Evolutionary conservation across 225 moss, liverwort and hornwort species (phyloP).

Genomic region (Marchantia paleacea): DNA sequence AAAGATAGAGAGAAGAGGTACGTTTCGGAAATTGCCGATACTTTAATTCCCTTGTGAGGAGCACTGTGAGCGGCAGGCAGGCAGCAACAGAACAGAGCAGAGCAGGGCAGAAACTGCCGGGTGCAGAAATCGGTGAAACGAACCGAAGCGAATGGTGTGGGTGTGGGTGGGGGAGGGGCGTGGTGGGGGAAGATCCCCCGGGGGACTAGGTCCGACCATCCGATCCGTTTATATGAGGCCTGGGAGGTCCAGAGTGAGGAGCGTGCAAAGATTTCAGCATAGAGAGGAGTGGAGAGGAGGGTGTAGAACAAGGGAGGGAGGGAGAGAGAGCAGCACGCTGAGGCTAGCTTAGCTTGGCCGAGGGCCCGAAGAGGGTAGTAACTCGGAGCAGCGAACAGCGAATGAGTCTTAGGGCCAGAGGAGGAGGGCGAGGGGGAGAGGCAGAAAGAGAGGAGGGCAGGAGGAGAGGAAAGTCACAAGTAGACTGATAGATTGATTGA

Average conservation of each 20-base stretch:
- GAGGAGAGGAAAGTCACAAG: background rate
- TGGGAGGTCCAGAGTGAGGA: background rate
- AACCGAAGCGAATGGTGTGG: too few species aligned
- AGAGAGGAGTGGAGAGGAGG: too few species aligned
- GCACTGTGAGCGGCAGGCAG: background rate
- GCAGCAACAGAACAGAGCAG: too few species aligned
- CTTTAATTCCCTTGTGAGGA: background rate
- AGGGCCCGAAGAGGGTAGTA: background rate
- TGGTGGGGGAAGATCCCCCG: background rate
- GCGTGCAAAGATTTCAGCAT: background rate
- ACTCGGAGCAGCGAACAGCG: background rate
- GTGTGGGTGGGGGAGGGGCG: background rate
- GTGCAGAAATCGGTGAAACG: too few species aligned
- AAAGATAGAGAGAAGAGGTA: too few species aligned
- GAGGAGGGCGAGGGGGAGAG: background rate
- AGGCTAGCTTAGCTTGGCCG: background rate
- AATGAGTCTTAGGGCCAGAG: background rate
- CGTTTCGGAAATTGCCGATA: too few species aligned
- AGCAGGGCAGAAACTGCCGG: too few species aligned
- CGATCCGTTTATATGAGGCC: conserved; percentile 3
- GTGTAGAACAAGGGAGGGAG: background rate
- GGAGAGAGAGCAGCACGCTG: background rate
- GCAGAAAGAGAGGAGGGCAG: background rate
- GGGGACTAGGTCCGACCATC: background rate
- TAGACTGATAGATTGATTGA: background rate